Evolutionary conservation across 2,329 filamentous ascomycete genomes (phyloP).

Genomic region (Fusarium coffeatum): DNA sequence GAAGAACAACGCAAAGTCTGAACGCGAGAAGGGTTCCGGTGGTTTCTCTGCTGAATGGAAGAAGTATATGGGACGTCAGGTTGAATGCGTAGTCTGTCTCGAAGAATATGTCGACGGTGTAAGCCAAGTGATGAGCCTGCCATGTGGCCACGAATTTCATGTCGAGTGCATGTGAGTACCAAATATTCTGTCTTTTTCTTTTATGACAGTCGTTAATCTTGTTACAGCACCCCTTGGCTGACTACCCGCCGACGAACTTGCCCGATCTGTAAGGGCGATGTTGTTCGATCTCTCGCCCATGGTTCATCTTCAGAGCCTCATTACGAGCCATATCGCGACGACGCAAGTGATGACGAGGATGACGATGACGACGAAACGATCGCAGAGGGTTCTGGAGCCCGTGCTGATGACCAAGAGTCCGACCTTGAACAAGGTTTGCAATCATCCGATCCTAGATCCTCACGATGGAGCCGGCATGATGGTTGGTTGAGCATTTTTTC

Average conservation of each 20-base stretch:
- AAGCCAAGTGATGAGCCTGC: conserved; percentile 94
- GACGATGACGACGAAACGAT: conserved; percentile 55
- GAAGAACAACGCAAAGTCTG: conserved; percentile 48
- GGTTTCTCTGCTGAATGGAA: conserved; percentile 66
- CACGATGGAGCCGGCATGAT: conserved; percentile 45
- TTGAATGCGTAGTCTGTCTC: conserved; percentile 95
- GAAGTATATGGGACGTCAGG: conserved; percentile 74
- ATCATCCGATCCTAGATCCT: conserved; percentile 35
- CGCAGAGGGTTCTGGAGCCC: conserved; percentile 51
- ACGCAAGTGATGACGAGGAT: conserved; percentile 58
- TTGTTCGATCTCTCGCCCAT: conserved; percentile 76
- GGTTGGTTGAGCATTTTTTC: conserved; percentile 56
- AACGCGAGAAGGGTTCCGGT: conserved; percentile 62
- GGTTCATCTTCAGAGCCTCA: conserved; percentile 63
- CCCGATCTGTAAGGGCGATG: conserved; percentile 97
- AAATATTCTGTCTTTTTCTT: not conserved
- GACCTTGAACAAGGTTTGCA: conserved; percentile 60
- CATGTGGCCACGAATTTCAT: conserved; percentile 98
- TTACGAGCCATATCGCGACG: conserved; percentile 67
- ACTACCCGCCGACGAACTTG: conserved; percentile 96
- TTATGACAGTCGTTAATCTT: conserved; percentile 23
- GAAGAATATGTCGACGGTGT: conserved; percentile 97
- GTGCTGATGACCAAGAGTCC: conserved; percentile 47
- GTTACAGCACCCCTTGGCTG: conserved; percentile 87
- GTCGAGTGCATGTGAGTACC: conserved; percentile 94